Conservation (phyloP, 2,329 filamentous ascomycete species). For the Dothideomycetes sp. region DNA sequence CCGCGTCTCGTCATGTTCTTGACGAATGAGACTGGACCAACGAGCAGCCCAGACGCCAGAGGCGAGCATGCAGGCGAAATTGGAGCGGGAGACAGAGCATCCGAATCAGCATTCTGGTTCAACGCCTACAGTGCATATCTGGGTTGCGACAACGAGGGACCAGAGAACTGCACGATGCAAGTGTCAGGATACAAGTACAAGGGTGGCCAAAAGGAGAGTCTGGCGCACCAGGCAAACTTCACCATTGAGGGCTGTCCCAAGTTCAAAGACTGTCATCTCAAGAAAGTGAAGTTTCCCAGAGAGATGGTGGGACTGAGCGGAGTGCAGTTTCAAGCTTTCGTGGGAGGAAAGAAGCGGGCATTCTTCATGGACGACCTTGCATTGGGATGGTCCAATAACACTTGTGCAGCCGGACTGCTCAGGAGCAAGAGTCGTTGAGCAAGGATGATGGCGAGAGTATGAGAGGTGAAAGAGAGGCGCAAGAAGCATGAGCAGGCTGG, state of each 20-base stretch:
- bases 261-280: conserved; percentile 26
- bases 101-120: conserved; percentile 39
- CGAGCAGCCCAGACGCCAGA: conserved; percentile 17
- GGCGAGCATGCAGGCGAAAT: conserved; percentile 33
- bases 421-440: conserved; percentile 63
- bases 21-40: conserved; percentile 21
- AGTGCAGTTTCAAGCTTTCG: conserved; percentile 37
- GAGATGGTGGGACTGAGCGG: conserved; percentile 32
- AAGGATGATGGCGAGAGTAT: too few species aligned
- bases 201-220: conserved; percentile 22
- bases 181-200: conserved; percentile 36
- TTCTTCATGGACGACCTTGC: conserved; percentile 39
- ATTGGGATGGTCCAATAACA: conserved; percentile 39
- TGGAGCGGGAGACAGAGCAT: conserved; percentile 32
- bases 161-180: conserved; percentile 29
- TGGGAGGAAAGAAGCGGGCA: conserved; percentile 21
- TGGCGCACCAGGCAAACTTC: conserved; percentile 23
- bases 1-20: conserved; percentile 38
- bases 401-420: conserved; percentile 50
- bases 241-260: conserved; percentile 21
- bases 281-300: conserved; percentile 29
- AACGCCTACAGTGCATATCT: conserved; percentile 35
- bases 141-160: conserved; percentile 34
- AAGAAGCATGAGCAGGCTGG: too few species aligned
- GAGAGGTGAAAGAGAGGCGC: too few species aligned